A percentile compares a stretch with the other conserved stretches of the same genome.
These are phyloP conservation scores for Phoma herbarum DNA, from an alignment of 2,329 filamentous ascomycete species.

Conservation along the genomic window DNA sequence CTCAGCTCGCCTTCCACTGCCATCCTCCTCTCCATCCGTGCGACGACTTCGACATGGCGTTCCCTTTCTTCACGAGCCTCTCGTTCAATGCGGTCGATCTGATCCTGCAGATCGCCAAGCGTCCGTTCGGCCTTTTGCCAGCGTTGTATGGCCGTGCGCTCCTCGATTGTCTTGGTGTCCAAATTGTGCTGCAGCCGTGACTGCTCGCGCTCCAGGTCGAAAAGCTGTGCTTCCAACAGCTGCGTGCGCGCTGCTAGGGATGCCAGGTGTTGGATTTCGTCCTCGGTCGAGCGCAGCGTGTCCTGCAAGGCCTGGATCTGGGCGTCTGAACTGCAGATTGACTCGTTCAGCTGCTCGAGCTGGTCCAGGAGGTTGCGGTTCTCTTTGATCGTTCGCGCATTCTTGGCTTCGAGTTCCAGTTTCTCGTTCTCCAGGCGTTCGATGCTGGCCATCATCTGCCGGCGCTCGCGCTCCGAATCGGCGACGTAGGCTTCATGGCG, in stretches of 20 bases:
- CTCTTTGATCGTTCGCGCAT: constrained; percentile 80
- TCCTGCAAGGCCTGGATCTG: constrained; percentile 80
- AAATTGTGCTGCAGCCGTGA: constrained; percentile 74
- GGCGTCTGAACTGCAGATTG: constrained; percentile 80
- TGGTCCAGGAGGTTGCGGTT: constrained; percentile 84
- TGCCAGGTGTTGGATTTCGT: constrained; percentile 78
- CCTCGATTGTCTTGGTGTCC: constrained; percentile 73
- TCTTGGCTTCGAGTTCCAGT: constrained; percentile 72
- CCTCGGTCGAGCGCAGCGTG: constrained; percentile 78
- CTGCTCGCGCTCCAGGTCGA: constrained; percentile 83
- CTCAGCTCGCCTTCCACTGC: constrained; percentile 83
- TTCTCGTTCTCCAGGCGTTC: constrained; percentile 79
- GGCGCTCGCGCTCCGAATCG: constrained; percentile 86
- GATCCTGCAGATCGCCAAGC: constrained; percentile 80
- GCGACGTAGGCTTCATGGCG: constrained; percentile 95
- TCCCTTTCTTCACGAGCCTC: constrained; percentile 83
- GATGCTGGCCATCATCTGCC: constrained; percentile 75
- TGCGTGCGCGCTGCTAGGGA: constrained; percentile 76
- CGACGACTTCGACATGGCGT: constrained; percentile 80
- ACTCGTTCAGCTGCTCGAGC: constrained; percentile 82
- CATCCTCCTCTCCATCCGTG: constrained; percentile 83
- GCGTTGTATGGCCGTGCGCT: constrained; percentile 78
- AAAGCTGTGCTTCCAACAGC: constrained; percentile 81
- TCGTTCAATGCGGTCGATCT: constrained; percentile 86
- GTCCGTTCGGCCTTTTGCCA: constrained; percentile 87